phyloP scores from a whole-genome alignment of 129 eudicot genomes.

The Kitagawia praeruptora region DNA sequence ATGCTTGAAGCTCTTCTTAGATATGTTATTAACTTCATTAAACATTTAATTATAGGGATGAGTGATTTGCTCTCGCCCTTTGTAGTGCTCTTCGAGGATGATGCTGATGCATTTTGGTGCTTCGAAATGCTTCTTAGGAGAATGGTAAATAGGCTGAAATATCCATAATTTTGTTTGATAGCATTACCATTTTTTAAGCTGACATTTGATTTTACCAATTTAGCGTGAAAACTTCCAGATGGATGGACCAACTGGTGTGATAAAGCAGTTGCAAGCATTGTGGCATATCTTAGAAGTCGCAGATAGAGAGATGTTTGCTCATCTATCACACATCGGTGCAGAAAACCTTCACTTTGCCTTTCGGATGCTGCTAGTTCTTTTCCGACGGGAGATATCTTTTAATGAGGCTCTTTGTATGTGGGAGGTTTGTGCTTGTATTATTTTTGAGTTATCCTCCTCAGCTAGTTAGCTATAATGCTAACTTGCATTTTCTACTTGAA shows the following conservation, averaged over 20 bases:
- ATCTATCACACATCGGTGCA: conserved; percentile 81
- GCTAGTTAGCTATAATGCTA: background rate
- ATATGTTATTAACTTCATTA: background rate
- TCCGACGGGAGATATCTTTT: conserved; percentile 88
- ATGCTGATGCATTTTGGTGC: conserved; percentile 99
- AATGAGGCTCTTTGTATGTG: conserved; percentile 94
- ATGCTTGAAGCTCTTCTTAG: background rate
- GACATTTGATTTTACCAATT: background rate
- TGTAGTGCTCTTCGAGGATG: conserved; percentile 87
- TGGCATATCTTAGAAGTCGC: conserved; percentile 77
- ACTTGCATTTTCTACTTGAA: background rate
- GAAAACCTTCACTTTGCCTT: conserved; percentile 98
- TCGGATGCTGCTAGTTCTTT: conserved; percentile 93
- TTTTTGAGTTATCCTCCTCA: background rate
- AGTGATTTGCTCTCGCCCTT: conserved; percentile 95
- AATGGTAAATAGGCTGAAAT: conserved; percentile 38
- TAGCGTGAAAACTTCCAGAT: conserved; percentile 90
- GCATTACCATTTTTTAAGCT: conserved; percentile 6
- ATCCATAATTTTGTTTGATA: background rate
- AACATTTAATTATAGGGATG: conserved; percentile 58
- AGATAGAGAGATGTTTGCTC: conserved; percentile 80
- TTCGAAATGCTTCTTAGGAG: conserved; percentile 94
- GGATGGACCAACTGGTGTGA: conserved; percentile 97
- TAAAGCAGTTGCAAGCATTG: conserved; percentile 81
- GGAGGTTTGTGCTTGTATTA: conserved; percentile 67